Conservation (phyloP, 2,329 filamentous ascomycete species). For the Curvularia verruculosa region DNA sequence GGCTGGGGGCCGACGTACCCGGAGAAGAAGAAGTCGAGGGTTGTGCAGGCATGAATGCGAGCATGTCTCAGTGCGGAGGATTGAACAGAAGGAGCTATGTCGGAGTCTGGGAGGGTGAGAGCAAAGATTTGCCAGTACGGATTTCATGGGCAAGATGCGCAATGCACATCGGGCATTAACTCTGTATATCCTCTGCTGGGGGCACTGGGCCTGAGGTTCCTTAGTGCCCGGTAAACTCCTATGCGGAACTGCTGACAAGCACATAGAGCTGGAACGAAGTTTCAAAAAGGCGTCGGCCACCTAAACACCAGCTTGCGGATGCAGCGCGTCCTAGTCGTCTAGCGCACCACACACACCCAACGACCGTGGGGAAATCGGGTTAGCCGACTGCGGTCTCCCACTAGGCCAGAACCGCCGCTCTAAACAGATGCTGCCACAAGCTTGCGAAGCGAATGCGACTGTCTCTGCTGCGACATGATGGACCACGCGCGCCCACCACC, state of each 20-base stretch:
- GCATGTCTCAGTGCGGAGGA: constrained; percentile 38
- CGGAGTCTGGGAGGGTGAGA: constrained; percentile 24
- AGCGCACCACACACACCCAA: constrained; percentile 40
- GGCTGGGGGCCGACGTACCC: constrained; percentile 28
- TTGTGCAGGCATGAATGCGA: constrained; percentile 47
- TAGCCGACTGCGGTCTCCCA: constrained; percentile 34
- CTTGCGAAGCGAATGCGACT: constrained; percentile 28
- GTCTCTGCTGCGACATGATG: constrained; percentile 17
- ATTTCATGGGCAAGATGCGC: constrained; percentile 34
- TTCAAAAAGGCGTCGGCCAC: constrained; percentile 41
- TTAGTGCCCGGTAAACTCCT: constrained; percentile 36
- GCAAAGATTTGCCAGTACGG: constrained; percentile 30
- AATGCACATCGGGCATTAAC: constrained; percentile 41
- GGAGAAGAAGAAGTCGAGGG: constrained; percentile 43
- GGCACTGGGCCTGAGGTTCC: constrained; percentile 30
- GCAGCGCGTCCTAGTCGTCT: constrained; percentile 41
- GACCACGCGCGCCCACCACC: constrained; percentile 4
- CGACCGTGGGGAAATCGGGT: constrained; percentile 45
- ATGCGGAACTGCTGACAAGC: constrained; percentile 40
- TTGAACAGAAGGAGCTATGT: constrained; percentile 32
- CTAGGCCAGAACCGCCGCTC: constrained; percentile 38
- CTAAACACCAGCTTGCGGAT: constrained; percentile 39
- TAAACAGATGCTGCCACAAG: constrained; percentile 33
- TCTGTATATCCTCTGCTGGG: constrained; percentile 39
- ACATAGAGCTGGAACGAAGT: constrained; percentile 40